phyloP scores from a whole-genome alignment of 371 early-diverging fungal species.

The Mortierella sp. region DNA sequence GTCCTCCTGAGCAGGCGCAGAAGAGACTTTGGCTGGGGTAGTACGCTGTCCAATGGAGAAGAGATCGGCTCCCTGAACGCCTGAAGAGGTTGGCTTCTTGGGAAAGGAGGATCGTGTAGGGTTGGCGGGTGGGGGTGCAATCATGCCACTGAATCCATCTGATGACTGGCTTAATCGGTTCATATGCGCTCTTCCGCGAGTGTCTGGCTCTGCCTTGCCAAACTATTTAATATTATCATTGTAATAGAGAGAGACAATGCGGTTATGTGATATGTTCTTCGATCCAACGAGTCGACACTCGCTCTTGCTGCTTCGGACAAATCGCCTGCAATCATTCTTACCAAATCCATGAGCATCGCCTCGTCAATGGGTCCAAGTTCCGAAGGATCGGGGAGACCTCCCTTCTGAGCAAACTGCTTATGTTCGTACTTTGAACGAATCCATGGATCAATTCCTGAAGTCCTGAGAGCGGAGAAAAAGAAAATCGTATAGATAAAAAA shows the following conservation, averaged over 20 bases:
- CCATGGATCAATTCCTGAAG: constrained; percentile 82
- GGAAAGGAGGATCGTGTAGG: constrained; percentile 36
- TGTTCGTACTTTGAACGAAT: constrained; percentile 90
- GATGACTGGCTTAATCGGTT: constrained; percentile 32
- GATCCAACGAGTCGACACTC: background rate
- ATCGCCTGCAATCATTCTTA: background rate
- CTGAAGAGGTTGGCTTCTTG: constrained; percentile 36
- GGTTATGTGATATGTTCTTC: background rate
- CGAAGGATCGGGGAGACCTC: constrained; percentile 81
- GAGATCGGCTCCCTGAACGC: constrained; percentile 57
- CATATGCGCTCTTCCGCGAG: constrained; percentile 31
- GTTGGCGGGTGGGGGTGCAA: constrained; percentile 45
- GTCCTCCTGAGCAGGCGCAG: constrained; percentile 32
- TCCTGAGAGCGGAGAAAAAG: constrained; percentile 16
- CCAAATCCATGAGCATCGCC: constrained; percentile 50
- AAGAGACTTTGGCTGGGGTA: constrained; percentile 18
- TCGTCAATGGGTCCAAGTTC: constrained; percentile 66
- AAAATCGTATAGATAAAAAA: background rate
- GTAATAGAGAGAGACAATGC: background rate
- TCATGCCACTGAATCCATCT: constrained; percentile 36
- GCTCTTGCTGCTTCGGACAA: background rate
- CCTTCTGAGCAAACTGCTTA: constrained; percentile 81
- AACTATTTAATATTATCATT: constrained; percentile 6
- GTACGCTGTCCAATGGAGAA: constrained; percentile 50
- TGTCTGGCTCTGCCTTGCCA: constrained; percentile 35